These are phyloP conservation scores for Geotrichum macrosporum DNA, from an alignment of 1,139 yeast species.

Conservation along the genomic window DNA sequence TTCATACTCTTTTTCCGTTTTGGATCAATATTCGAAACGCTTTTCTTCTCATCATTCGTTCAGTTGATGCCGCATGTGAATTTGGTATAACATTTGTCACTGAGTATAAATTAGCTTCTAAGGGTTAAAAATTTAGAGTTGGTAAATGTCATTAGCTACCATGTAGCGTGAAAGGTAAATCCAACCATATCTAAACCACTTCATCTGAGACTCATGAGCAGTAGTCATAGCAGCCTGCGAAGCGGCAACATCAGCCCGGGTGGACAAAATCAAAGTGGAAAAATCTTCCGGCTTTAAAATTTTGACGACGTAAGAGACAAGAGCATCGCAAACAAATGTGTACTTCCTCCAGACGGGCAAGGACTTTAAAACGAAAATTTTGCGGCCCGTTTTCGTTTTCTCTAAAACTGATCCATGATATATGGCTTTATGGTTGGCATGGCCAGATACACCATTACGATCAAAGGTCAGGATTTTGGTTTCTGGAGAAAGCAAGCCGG, in stretches of 20 bases:
- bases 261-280: constrained; percentile 32
- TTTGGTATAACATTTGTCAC: constrained; percentile 2
- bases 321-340: constrained; percentile 34
- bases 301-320: constrained; percentile 24
- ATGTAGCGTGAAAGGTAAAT: constrained; percentile 67
- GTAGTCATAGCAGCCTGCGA: constrained; percentile 72
- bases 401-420: constrained; percentile 47
- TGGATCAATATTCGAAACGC: no score
- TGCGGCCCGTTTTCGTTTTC: constrained; percentile 6
- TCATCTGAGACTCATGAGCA: constrained; percentile 88
- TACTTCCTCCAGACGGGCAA: constrained; percentile 41
- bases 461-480: constrained; percentile 75
- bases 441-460: constrained; percentile 73
- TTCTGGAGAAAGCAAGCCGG: constrained; percentile 27
- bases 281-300: constrained; percentile 26
- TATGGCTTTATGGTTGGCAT: constrained; percentile 76
- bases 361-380: constrained; percentile 30
- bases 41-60: no score
- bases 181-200: constrained; percentile 95
- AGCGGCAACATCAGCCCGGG: constrained; percentile 52
- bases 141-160: constrained; percentile 59
- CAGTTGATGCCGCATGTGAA: not conserved
- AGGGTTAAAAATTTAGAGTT: constrained; percentile 8
- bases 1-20: no score
- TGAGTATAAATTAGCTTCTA: no score